Evolutionary conservation across 2,329 filamentous ascomycete species (phyloP).

Genomic region (Microsporum canis): DNA sequence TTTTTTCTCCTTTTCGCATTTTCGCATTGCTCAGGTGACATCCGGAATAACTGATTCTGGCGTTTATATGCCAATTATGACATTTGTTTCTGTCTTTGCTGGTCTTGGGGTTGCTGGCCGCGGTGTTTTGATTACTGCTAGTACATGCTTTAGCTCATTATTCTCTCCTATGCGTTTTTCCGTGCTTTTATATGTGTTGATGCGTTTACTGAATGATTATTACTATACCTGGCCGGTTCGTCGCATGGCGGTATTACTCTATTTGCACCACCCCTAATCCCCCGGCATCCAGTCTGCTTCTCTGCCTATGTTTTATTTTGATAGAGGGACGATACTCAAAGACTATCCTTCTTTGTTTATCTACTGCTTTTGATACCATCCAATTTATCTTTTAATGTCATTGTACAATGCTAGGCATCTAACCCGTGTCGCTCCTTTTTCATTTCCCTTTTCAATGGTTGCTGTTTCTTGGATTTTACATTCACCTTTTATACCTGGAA

Average conservation of each 20-base stretch:
- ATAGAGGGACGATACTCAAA: conserved; percentile 4
- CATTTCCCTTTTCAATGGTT: background rate
- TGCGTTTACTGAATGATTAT: conserved; percentile 4
- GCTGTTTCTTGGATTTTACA: background rate
- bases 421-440: background rate
- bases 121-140: conserved; percentile 1
- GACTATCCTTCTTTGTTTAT: background rate
- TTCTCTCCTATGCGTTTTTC: background rate
- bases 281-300: background rate
- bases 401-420: background rate
- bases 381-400: background rate
- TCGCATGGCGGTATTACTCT: conserved; percentile 1
- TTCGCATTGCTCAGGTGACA: background rate
- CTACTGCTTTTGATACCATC: conserved; percentile 1
- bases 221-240: background rate
- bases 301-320: background rate
- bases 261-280: background rate
- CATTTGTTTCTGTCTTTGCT: conserved; percentile 1
- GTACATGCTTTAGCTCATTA: conserved; percentile 1
- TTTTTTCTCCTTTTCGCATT: conserved; percentile 1
- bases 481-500: background rate
- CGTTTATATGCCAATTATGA: conserved; percentile 4
- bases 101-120: conserved; percentile 3
- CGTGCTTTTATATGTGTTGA: background rate
- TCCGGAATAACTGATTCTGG: background rate